Percentiles rank a stretch among this genome's conserved stretches.
Evolutionary conservation across 1,139 yeast genomes (phyloP).

Genomic region (Saccharomycopsis phalli): DNA sequence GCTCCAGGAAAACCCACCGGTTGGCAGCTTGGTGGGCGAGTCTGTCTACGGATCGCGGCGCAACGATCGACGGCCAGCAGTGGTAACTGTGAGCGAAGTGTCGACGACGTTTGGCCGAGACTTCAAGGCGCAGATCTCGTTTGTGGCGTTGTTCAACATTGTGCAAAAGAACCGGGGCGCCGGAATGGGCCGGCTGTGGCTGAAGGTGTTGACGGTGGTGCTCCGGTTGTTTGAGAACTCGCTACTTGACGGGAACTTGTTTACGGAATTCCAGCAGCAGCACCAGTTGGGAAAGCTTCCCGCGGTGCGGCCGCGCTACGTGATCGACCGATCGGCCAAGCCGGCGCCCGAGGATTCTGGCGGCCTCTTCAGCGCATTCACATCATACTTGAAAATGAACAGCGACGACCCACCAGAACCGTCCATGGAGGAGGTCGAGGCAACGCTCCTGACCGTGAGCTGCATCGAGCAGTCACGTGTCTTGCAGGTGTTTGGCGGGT

Average conservation of each 20-base stretch:
- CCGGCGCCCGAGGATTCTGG: conserved; percentile 56
- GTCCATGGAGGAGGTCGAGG: conserved; percentile 81
- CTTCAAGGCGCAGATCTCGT: conserved; percentile 84
- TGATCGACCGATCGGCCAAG: conserved; percentile 33
- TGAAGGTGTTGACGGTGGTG: conserved; percentile 47
- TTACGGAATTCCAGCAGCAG: conserved; percentile 52
- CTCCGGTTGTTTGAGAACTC: conserved; percentile 66
- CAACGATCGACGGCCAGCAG: conserved; percentile 31
- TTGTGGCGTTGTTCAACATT: conserved; percentile 76
- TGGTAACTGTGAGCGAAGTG: conserved; percentile 67
- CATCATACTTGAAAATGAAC: conserved; percentile 83
- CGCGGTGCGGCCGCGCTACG: conserved; percentile 55
- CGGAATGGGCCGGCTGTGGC: conserved; percentile 45
- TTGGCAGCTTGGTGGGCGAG: not conserved
- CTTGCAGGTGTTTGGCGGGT: conserved; percentile 38
- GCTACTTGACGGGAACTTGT: conserved; percentile 58
- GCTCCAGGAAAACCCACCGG: conserved; percentile 22
- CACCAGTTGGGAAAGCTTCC: conserved; percentile 45
- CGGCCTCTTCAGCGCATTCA: conserved; percentile 79
- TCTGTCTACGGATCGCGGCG: conserved; percentile 10
- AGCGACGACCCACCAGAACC: conserved; percentile 88
- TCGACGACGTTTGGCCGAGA: conserved; percentile 84
- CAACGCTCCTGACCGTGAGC: conserved; percentile 73
- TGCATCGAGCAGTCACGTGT: conserved; percentile 66
- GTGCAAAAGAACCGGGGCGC: conserved; percentile 43